Percentiles rank a stretch among this genome's conserved stretches.
These are phyloP conservation scores for Stereum hirsutum DNA, from an alignment of 1,284 basidiomycete genomes.

Conservation along the genomic window DNA sequence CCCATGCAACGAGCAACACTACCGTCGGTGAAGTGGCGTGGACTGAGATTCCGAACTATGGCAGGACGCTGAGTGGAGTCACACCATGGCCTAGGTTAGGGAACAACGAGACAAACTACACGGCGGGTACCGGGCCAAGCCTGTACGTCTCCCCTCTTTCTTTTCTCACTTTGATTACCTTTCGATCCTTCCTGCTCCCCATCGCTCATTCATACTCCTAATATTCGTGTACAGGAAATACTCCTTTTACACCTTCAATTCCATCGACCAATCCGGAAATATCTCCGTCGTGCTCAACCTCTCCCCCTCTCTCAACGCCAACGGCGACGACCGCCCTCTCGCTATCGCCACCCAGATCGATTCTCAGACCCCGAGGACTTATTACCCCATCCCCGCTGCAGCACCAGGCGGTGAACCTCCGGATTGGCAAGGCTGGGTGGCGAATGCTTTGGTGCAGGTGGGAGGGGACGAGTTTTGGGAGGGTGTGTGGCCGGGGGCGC, in stretches of 20 bases:
- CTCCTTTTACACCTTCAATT: constrained; percentile 57
- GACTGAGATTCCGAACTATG: constrained; percentile 50
- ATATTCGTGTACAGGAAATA: constrained; percentile 51
- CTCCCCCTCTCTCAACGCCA: constrained; percentile 53
- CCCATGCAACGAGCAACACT: constrained; percentile 43
- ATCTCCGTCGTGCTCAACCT: constrained; percentile 39
- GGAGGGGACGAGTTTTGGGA: constrained; percentile 30
- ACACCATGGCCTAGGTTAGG: constrained; percentile 49
- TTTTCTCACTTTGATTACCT: background rate
- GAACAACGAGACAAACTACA: constrained; percentile 43
- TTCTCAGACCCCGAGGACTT: constrained; percentile 28
- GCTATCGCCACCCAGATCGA: constrained; percentile 51
- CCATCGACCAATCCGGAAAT: constrained; percentile 30
- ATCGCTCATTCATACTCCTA: too few species aligned
- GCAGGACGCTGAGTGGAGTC: constrained; percentile 49
- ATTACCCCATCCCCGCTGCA: constrained; percentile 42
- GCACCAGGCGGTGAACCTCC: constrained; percentile 40
- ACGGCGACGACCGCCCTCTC: constrained; percentile 42
- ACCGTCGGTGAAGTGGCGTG: constrained; percentile 43
- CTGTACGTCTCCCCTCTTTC: constrained; percentile 28
- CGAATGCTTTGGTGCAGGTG: constrained; percentile 36
- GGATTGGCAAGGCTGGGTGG: constrained; percentile 47
- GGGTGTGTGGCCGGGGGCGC: constrained; percentile 39
- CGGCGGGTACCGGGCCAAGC: constrained; percentile 50
- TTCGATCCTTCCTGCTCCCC: too few species aligned